phyloP scores from a whole-genome alignment of 257 asterid genomes.

The Nicotiana noctiflora region DNA sequence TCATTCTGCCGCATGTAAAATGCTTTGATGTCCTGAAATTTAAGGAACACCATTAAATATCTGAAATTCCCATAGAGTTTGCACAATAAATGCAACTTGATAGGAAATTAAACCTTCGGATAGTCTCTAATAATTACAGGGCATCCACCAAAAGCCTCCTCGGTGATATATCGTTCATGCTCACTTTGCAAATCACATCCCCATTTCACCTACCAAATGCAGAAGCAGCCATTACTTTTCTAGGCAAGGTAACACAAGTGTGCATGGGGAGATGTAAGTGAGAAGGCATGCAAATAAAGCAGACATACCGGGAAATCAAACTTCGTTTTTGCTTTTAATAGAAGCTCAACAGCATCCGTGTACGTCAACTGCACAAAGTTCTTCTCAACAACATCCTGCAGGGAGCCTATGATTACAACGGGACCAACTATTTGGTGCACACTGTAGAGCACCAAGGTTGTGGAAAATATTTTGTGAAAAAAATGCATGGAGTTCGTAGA shows the following conservation, averaged over 20 bases:
- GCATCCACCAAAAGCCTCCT: constrained; percentile 83
- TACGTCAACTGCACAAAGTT: constrained; percentile 76
- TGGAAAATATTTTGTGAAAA: constrained; percentile 2
- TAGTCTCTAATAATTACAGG: constrained; percentile 94
- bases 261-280: background rate
- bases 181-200: constrained; percentile 99
- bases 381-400: constrained; percentile 84
- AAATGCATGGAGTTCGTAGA: background rate
- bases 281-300: constrained; percentile 5
- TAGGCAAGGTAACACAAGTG: background rate
- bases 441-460: background rate
- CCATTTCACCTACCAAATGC: constrained; percentile 70
- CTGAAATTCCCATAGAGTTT: constrained; percentile 2
- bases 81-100: background rate
- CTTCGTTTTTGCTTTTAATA: constrained; percentile 58
- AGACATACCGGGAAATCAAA: constrained; percentile 78
- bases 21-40: constrained; percentile 78
- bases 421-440: constrained; percentile 19
- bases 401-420: constrained; percentile 17
- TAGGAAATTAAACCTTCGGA: constrained; percentile 59
- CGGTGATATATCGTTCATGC: constrained; percentile 92
- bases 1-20: constrained; percentile 96
- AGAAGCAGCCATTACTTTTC: constrained; percentile 4
- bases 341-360: constrained; percentile 77
- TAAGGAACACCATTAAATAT: constrained; percentile 15